Conservation (phyloP, 305 asterid species). For the Fraxinus platypoda region DNA sequence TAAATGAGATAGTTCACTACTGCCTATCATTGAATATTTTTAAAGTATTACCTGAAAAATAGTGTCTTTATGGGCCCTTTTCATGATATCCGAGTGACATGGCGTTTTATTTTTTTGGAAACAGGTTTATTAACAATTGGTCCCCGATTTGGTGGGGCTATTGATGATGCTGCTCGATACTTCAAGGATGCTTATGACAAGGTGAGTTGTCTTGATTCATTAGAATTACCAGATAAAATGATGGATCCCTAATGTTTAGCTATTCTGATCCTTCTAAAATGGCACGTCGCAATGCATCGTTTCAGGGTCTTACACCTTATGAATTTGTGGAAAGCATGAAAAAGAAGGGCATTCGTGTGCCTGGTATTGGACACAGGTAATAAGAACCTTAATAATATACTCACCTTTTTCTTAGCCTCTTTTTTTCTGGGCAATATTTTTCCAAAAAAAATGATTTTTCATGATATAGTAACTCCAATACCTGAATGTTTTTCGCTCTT, state of each 20-base stretch:
- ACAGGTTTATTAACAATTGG: constrained; percentile 51
- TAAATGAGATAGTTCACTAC: not conserved
- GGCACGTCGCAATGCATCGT: not conserved
- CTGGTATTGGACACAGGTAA: constrained; percentile 58
- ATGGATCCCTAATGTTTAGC: not conserved
- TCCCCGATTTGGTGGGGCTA: constrained; percentile 33
- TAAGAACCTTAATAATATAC: constrained; percentile 4
- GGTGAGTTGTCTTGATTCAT: constrained; percentile 39
- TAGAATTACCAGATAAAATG: not conserved
- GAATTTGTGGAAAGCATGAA: constrained; percentile 57
- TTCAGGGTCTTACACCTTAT: constrained; percentile 46
- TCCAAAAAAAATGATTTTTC: not conserved
- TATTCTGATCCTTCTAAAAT: not conserved
- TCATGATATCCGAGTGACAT: not conserved
- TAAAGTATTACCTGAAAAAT: constrained; percentile 32
- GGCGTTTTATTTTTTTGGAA: not conserved
- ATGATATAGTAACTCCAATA: not conserved
- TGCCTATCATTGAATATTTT: not conserved
- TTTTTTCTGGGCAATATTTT: not conserved
- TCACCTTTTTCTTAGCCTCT: not conserved
- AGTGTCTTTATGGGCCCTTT: constrained; percentile 41
- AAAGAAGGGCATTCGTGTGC: constrained; percentile 57
- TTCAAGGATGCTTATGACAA: constrained; percentile 97
- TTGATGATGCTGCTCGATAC: constrained; percentile 59
- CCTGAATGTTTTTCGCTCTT: not conserved